Conservation (phyloP, 2,329 filamentous ascomycete species). For the Cercospora janseana region DNA sequence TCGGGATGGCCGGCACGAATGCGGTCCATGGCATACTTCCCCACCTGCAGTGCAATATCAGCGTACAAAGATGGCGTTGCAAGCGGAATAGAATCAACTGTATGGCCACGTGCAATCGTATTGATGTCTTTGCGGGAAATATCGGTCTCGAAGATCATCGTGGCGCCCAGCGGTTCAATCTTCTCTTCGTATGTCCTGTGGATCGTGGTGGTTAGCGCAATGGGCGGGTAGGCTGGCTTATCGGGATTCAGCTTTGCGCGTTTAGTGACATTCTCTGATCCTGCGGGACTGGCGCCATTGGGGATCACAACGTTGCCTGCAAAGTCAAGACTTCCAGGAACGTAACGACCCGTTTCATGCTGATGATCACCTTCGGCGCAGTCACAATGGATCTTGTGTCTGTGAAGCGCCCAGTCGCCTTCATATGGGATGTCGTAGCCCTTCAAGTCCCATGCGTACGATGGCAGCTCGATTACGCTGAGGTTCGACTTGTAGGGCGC, state of each 20-base stretch:
- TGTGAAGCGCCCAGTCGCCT: neutral
- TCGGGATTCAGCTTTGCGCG: neutral
- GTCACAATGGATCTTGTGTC: neutral
- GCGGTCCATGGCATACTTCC: neutral
- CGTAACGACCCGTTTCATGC: neutral
- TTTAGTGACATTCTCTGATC: neutral
- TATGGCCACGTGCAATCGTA: neutral
- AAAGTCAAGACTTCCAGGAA: neutral
- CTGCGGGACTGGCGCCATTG: no score
- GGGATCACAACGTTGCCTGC: neutral
- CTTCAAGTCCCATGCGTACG: conserved; percentile 30
- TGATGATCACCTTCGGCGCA: neutral
- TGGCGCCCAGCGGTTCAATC: neutral
- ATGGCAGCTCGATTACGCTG: conserved; percentile 53
- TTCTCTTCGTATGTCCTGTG: neutral
- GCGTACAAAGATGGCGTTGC: neutral
- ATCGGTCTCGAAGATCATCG: neutral
- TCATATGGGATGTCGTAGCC: neutral
- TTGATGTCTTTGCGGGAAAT: neutral
- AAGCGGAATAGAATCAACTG: neutral
- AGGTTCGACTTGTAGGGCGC: conserved; percentile 43
- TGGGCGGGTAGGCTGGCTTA: neutral
- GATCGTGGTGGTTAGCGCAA: neutral
- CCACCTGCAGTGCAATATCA: neutral
- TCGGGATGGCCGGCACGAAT: neutral